phyloP scores from a whole-genome alignment of 805 yeast species.

The Monosporozyma aquatica region DNA sequence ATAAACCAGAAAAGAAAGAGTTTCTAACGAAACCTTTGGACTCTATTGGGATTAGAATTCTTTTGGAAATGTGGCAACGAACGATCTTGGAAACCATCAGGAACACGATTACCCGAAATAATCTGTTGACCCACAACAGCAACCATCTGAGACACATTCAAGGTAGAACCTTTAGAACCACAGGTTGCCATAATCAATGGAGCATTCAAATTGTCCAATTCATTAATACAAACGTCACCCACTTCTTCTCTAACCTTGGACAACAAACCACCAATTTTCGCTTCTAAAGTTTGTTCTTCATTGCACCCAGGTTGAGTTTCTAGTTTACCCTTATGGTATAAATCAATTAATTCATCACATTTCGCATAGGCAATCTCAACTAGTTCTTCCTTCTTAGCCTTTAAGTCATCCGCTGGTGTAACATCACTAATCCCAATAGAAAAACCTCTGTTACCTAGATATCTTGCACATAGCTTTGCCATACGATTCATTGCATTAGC shows the following conservation, averaged over 20 bases:
- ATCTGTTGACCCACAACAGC: conserved; percentile 99
- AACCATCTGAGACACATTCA: conserved; percentile 98
- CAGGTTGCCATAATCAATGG: conserved; percentile 98
- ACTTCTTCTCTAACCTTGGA: conserved; percentile 98
- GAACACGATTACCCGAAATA: conserved; percentile 97
- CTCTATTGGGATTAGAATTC: conserved; percentile 92
- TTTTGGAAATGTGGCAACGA: conserved; percentile 95
- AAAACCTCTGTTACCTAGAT: conserved; percentile 88
- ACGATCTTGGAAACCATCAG: conserved; percentile 99
- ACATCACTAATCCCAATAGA: conserved; percentile 97
- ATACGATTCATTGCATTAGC: conserved; percentile 95
- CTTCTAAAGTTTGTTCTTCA: conserved; percentile 96
- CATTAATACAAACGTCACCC: conserved; percentile 94
- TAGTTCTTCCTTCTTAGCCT: conserved; percentile 69
- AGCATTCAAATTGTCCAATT: conserved; percentile 82
- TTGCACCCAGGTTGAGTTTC: conserved; percentile 99
- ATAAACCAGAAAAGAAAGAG: conserved; percentile 85
- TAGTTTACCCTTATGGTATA: conserved; percentile 72
- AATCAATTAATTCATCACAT: conserved; percentile 82
- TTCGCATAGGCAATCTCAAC: conserved; percentile 84
- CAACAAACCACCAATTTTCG: conserved; percentile 89
- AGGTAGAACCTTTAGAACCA: conserved; percentile 97
- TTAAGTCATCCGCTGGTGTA: conserved; percentile 79
- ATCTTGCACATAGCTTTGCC: conserved; percentile 98
- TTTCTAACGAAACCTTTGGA: conserved; percentile 96